Conservation (phyloP, 140 eudicot species). For the Anethum foeniculum region DNA sequence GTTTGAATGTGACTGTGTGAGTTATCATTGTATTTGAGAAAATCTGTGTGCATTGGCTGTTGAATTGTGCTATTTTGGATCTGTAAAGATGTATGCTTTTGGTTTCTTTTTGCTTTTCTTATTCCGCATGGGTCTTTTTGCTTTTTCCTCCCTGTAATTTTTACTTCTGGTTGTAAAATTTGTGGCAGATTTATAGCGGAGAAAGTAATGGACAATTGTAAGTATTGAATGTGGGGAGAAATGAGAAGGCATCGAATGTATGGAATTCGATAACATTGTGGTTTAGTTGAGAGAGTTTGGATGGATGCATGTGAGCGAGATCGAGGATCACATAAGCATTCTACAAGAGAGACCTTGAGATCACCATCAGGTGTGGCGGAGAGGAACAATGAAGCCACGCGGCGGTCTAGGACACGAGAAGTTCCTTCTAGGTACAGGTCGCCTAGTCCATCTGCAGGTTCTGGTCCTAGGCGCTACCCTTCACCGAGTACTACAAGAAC, state of each 20-base stretch:
- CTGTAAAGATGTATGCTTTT: slow-evolving; percentile 59
- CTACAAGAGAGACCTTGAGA: slow-evolving; percentile 25
- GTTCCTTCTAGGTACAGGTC: slow-evolving; percentile 71
- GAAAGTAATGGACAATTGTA: slow-evolving; percentile 15
- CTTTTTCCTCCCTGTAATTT: slow-evolving; percentile 25
- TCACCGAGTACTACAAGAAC: slow-evolving; percentile 57
- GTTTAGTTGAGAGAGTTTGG: slow-evolving; percentile 54
- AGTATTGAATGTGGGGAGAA: not conserved
- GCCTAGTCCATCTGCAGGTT: slow-evolving; percentile 33
- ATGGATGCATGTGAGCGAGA: slow-evolving; percentile 71
- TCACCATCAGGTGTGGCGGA: slow-evolving; percentile 30
- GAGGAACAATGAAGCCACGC: slow-evolving; percentile 55
- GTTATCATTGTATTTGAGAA: slow-evolving; percentile 22
- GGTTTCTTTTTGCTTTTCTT: slow-evolving; percentile 34
- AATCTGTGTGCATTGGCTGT: slow-evolving; percentile 33
- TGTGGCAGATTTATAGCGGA: slow-evolving; percentile 49
- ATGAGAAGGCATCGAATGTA: slow-evolving; percentile 9
- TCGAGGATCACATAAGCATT: slow-evolving; percentile 28
- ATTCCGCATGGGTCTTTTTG: slow-evolving; percentile 25
- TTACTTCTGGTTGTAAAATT: slow-evolving; percentile 27
- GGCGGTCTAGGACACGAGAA: slow-evolving; percentile 47
- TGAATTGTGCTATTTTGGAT: slow-evolving; percentile 20
- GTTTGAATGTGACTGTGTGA: slow-evolving; percentile 27
- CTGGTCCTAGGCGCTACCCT: slow-evolving; percentile 53
- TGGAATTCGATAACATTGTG: slow-evolving; percentile 44